Evolutionary conservation across 441 rosid species (phyloP), one percentile per base, ranked within the genome.

Genomic region (Francoa sonchifolia): DNA sequence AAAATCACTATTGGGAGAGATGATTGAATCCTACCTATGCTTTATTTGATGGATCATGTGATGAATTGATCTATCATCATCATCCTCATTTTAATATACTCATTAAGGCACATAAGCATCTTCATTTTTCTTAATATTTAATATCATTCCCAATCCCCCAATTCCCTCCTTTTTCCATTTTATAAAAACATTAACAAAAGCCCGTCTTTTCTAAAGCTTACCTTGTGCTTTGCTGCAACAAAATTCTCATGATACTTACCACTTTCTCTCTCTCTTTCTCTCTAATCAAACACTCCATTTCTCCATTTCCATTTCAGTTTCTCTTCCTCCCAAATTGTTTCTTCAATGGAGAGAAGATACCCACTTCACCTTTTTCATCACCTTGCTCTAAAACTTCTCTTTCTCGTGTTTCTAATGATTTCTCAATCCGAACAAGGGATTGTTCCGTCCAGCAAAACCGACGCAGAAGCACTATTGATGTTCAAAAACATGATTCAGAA

Each of bases 401-500:
- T 71, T 48, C 16, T 50, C 49, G 19, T 57, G 12, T 42, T 65
- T 17, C 43, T 52, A 39, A 57, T 64, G 1, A 52, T 66, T 47
- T 67, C 69, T 11, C 31, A 52, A 39, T 39, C 69, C 1, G 53
- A 57, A 23, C 55, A 57, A 49, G 47, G 41, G 3, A 19, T 41
- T 1, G 39, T 47, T 50, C 17, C 75, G 3, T 77, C 95, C 13
- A 61, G 59, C 57, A 79, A 71, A 61, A 79, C 92, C 4, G 95
- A 89, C 43, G 73, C 80, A 20, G 70, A 67, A 0, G 77, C 74
- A 6, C 75, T 89, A 14, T 59, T 89, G 29, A 49, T 57, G 33
- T 85, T 89, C 83, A 76, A 75, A 63, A 64, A 67, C 33, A 66
- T 73, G 80, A 60, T 89, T 36, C 66, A 63, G 32, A 58, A 64